Base-by-base conservation (phyloP, 2,329 filamentous ascomycete genomes). In the Stemphylium vesicarium region DNA sequence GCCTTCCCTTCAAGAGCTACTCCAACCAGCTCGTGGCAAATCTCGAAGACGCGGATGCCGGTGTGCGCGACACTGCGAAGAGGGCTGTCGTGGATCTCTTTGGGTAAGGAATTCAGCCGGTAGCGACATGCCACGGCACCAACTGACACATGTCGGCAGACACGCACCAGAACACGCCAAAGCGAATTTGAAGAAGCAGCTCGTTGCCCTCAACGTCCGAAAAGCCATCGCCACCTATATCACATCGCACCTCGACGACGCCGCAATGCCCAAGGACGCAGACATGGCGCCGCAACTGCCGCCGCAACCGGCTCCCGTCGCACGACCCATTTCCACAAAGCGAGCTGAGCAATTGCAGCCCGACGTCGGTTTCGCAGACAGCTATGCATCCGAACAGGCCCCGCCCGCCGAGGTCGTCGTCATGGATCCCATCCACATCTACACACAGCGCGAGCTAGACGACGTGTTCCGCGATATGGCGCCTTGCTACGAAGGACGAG, bases 1-100 rank as follows among this genome's bases (percentile, higher is more conserved):
- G 86, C 35, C 80, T 97, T 62, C 87, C 88, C 33, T 97, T 97
- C 77, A 89, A 91, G 59, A 81, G 80, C 68, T 96, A 96, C 72
- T 92, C 96, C 1, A 89, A 91, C 2, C 83, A 84, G 10, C 82
- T 97, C 36, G 94, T 97, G 79, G 88, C 91, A 50, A 84, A 95
- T 63, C 83, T 97, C 37, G 94, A 97, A 77, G 93, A 97, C 74
- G 90, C 92, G 9, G 94, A 96, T 73, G 89, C 90, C 44, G 88
- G 87, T 76, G 92, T 97, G 61, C 87, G 94, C 73, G 92, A 96
- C 68, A 84, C 85, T 33, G 92, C 93, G 58, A 96, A 95, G 78
- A 81, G 81, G 50, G 89, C 91, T 1, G 88, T 97, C 43, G 90
- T 97, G 56, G 90, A 95, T 60, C 83, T 98, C 29, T 97, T 97